phyloP scores from a whole-genome alignment of 805 yeast species.

The Candida krabiensis region DNA sequence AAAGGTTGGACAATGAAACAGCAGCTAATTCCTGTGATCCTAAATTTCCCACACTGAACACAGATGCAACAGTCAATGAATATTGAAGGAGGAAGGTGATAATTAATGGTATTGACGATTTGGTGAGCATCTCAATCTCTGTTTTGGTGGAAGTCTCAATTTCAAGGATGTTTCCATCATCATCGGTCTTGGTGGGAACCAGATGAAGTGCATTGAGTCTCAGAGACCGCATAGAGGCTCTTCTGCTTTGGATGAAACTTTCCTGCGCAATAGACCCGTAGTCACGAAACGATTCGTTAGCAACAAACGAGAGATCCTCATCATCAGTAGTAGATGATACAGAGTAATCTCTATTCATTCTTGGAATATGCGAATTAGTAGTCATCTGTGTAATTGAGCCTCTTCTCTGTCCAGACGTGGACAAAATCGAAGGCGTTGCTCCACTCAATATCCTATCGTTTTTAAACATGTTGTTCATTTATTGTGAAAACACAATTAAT shows the following conservation, averaged over 20 bases:
- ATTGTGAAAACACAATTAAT: no score
- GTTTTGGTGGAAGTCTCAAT: constrained; percentile 39
- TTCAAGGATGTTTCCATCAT: constrained; percentile 33
- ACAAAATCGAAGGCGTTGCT: constrained; percentile 15
- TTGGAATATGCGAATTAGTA: constrained; percentile 2
- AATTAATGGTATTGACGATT: constrained; percentile 50
- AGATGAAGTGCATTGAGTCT: constrained; percentile 12
- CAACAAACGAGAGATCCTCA: constrained; percentile 7
- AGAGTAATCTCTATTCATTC: constrained; percentile 12
- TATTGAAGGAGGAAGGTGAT: constrained; percentile 55
- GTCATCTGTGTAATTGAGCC: constrained; percentile 23
- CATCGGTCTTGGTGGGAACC: constrained; percentile 21
- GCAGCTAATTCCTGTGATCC: constrained; percentile 62
- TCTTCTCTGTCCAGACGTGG: constrained; percentile 18
- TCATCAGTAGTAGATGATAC: constrained; percentile 9
- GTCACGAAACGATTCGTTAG: constrained; percentile 13
- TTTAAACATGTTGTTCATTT: constrained; percentile 6
- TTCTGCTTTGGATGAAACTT: constrained; percentile 23
- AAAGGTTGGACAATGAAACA: constrained; percentile 56
- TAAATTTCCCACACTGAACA: constrained; percentile 56
- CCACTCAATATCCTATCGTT: constrained; percentile 11
- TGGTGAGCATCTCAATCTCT: constrained; percentile 40
- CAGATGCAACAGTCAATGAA: constrained; percentile 53
- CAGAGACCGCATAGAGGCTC: constrained; percentile 27
- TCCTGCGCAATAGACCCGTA: constrained; percentile 25